Conservation (phyloP, 1,284 basidiomycete species). For the Sanghuangporus baumii region DNA sequence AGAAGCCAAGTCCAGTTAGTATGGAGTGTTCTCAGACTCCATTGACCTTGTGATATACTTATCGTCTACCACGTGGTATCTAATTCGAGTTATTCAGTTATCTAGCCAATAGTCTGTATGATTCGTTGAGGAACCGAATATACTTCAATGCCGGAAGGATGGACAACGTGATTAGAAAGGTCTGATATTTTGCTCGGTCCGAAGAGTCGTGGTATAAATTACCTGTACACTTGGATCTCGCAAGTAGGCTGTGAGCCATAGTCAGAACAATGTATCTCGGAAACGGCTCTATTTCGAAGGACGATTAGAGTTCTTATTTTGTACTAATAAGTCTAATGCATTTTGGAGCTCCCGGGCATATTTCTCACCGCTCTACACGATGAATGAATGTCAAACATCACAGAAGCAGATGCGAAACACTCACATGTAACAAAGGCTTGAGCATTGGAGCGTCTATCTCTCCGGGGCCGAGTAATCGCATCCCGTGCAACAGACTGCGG, state of each 20-base stretch:
- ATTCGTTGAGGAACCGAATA: too few species aligned
- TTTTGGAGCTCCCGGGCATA: constrained; percentile 31
- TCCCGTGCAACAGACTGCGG: constrained; percentile 42
- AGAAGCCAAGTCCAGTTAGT: background rate
- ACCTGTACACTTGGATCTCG: too few species aligned
- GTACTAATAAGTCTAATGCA: constrained; percentile 31
- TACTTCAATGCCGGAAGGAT: too few species aligned
- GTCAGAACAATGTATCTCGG: background rate
- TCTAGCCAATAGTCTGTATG: too few species aligned
- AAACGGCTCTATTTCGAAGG: background rate
- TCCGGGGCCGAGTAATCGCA: constrained; percentile 55
- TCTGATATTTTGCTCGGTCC: too few species aligned
- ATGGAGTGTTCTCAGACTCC: too few species aligned
- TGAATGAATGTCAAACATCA: background rate
- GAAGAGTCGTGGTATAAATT: too few species aligned
- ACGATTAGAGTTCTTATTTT: constrained; percentile 27
- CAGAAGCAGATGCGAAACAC: background rate
- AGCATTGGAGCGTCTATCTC: constrained; percentile 44
- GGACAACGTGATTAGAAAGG: too few species aligned
- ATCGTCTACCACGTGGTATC: too few species aligned
- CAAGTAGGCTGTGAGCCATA: too few species aligned
- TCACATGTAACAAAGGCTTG: constrained; percentile 48
- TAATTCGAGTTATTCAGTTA: too few species aligned
- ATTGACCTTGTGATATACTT: too few species aligned
- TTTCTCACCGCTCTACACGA: constrained; percentile 30